Evolutionary conservation across 768 basidiomycete genomes (phyloP).

Genomic region (Gloeopeniophorella convolvens): DNA sequence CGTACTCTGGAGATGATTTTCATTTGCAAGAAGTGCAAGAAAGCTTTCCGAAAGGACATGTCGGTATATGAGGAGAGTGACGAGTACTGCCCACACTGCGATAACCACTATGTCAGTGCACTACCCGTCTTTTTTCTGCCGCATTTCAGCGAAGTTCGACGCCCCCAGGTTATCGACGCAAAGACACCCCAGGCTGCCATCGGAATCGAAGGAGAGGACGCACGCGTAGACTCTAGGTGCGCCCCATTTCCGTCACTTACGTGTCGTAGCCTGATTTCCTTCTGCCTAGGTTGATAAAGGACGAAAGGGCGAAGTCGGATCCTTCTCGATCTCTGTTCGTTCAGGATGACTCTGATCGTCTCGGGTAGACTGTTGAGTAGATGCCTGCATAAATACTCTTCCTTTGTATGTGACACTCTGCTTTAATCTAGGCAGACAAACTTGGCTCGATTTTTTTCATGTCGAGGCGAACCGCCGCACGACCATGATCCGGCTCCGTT

Average conservation of each 20-base stretch:
- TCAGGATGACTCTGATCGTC: conserved; percentile 40
- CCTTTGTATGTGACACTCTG: no score
- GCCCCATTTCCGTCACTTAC: conserved; percentile 24
- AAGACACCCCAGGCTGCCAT: conserved; percentile 84
- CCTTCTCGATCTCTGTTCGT: conserved; percentile 44
- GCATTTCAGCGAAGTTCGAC: no score
- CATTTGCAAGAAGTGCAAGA: conserved; percentile 86
- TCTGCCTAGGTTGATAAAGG: conserved; percentile 71
- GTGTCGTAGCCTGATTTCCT: conserved; percentile 1
- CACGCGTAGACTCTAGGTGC: conserved; percentile 78
- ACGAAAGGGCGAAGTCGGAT: conserved; percentile 64
- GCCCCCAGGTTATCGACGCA: conserved; percentile 94
- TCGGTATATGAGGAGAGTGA: conserved; percentile 87
- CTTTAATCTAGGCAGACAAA: no score
- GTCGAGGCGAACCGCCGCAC: no score
- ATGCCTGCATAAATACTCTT: no score
- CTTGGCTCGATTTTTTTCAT: no score
- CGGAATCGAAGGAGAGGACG: conserved; percentile 88
- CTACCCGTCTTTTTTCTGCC: no score
- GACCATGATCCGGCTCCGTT: no score
- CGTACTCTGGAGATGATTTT: conserved; percentile 83
- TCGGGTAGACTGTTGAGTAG: no score
- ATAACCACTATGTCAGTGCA: conserved; percentile 95
- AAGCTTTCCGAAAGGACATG: conserved; percentile 98
- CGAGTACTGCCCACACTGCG: conserved; percentile 97